Base-by-base conservation (phyloP, 768 basidiomycete genomes). In the Neoboletus magnificus region DNA sequence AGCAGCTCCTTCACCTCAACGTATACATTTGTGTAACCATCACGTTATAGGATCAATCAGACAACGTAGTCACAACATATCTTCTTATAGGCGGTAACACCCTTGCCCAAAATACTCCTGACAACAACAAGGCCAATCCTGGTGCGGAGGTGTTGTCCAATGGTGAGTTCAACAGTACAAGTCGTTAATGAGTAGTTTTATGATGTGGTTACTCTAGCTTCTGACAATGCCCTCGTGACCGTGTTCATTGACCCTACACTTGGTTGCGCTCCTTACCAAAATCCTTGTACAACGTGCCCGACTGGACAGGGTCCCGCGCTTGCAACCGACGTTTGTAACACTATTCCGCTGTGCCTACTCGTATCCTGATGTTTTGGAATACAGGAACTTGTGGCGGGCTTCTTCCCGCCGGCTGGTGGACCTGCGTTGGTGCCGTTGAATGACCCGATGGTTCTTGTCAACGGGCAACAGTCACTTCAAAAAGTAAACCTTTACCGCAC, bases 401-500 rank as follows among this genome's bases (percentile, higher is more conserved):
- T 59, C 33, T 67, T 59, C 53, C 67, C 67, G 20, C 66, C 66
- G 5, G 62, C 49, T 29, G 40, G 62, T 49, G 67, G 57, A 29
- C 62, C 66, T 13, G 66, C 66, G 2, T 42, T 67, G 37, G 51
- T 67, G 6, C 67, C 66, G 18, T 41, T 67, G 43, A 67, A 62
- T 15, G 57, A 67, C 27, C 65, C 67, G 27, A 67, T 67, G 62
- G 66, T 62, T 4, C 58, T 69, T 12, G 57, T 67, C 27, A 53
- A 65, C 13, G 67, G 60, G 33, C 58, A 69, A 23, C 55, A 39
- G 20, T 65, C 62, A 3, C 66, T 67, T 40, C 37, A 50, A 29
- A 67, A 67, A 57, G 67, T 67, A 5, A 69, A 67, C 43, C 55
- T 67, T 29, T 67, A 69, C 35, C 66, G 66, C 8, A 58, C 50